These are phyloP conservation scores for Amanita pallidorosea DNA, from an alignment of 768 basidiomycete genomes.

Conservation along the genomic window DNA sequence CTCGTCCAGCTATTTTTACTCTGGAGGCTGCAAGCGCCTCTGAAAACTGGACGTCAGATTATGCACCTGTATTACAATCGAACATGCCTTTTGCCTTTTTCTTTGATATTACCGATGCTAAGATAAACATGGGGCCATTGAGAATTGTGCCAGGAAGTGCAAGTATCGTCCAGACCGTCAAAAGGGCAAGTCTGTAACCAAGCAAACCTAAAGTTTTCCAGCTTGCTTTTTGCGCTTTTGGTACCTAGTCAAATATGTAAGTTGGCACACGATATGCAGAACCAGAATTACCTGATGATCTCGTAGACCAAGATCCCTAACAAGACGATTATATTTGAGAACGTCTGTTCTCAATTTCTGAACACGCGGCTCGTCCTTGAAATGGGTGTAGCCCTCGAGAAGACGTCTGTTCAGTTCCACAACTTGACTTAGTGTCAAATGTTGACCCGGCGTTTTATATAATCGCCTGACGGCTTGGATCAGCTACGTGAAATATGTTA, in stretches of 20 bases:
- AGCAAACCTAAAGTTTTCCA: constrained; percentile 85
- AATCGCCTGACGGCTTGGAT: constrained; percentile 92
- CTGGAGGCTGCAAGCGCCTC: constrained; percentile 93
- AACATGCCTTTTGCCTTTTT: constrained; percentile 75
- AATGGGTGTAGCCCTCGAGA: constrained; percentile 85
- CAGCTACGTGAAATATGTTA: constrained; percentile 36
- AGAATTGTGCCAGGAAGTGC: constrained; percentile 86
- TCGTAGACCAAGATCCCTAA: constrained; percentile 83
- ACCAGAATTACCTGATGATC: constrained; percentile 73
- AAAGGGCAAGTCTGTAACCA: constrained; percentile 68
- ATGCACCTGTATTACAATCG: background rate
- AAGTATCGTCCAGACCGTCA: constrained; percentile 72
- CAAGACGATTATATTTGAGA: constrained; percentile 78
- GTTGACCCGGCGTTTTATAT: constrained; percentile 91
- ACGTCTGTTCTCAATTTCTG: constrained; percentile 73
- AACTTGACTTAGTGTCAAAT: constrained; percentile 89
- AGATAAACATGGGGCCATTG: constrained; percentile 88
- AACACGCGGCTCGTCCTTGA: constrained; percentile 87
- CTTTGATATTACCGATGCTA: constrained; percentile 80
- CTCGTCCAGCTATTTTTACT: constrained; percentile 92
- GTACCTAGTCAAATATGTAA: constrained; percentile 43
- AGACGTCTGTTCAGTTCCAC: constrained; percentile 91
- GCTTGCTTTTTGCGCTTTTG: constrained; percentile 71
- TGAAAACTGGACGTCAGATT: constrained; percentile 19
- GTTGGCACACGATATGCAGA: background rate